Evolutionary conservation across 2,329 filamentous ascomycete species (phyloP).

Genomic region (Colletotrichum truncatum): DNA sequence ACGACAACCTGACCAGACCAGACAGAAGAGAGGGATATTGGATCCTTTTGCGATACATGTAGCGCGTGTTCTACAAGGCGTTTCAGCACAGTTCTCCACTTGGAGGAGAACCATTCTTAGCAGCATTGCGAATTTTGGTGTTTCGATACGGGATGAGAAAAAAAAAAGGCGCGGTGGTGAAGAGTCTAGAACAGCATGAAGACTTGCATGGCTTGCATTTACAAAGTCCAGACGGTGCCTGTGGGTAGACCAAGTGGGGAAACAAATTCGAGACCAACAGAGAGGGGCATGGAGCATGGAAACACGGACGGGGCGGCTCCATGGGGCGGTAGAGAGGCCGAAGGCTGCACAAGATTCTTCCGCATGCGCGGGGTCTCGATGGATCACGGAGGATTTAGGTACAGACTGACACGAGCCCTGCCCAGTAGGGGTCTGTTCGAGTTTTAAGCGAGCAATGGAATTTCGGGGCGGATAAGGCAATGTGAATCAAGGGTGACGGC

Average conservation of each 20-base stretch:
- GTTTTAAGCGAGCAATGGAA: neutral
- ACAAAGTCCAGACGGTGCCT: conserved; percentile 10
- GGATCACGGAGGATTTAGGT: neutral
- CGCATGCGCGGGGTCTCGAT: conserved; percentile 2
- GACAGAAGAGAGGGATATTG: neutral
- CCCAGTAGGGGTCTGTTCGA: neutral
- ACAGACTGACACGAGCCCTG: conserved; percentile 6
- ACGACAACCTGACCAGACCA: neutral
- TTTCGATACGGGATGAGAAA: conserved; percentile 18
- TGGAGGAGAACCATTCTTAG: neutral
- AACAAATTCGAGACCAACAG: neutral
- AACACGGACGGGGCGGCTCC: neutral
- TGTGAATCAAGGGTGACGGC: neutral
- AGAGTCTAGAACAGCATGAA: conserved; percentile 13
- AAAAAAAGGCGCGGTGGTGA: neutral
- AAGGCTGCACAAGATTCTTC: neutral
- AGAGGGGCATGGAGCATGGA: neutral
- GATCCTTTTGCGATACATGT: neutral
- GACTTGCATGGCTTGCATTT: conserved; percentile 4
- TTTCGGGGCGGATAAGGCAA: neutral
- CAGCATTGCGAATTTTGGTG: conserved; percentile 8
- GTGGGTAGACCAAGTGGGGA: conserved; percentile 13
- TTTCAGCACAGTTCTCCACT: neutral
- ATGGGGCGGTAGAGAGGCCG: neutral
- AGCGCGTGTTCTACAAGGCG: conserved; percentile 13